Conservation (phyloP, 192 early-diverging fungal genomes). For the Rhizophagus sp. region DNA sequence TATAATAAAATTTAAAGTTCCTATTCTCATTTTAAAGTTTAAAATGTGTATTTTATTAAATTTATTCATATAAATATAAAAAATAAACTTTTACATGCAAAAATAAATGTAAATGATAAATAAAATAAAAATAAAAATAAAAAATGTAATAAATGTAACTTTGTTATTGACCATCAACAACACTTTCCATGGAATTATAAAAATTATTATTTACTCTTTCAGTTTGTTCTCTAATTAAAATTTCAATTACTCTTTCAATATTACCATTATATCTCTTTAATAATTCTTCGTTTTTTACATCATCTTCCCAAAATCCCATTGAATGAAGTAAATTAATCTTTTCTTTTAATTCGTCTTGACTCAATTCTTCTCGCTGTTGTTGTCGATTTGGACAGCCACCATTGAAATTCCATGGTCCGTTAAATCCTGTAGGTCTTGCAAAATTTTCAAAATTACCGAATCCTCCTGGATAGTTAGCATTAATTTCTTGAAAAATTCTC, state of each 20-base stretch:
- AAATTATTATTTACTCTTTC: background rate
- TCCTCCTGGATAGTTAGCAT: too few relatives aligned
- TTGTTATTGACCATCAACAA: background rate
- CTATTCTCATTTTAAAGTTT: too few relatives aligned
- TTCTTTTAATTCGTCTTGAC: conserved; percentile 3
- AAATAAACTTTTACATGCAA: too few relatives aligned
- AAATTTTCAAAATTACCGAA: background rate
- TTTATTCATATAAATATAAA: too few relatives aligned
- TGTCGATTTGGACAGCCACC: background rate
- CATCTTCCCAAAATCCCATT: conserved; percentile 34
- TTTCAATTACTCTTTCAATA: conserved; percentile 32
- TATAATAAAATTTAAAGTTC: too few relatives aligned
- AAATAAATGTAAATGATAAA: too few relatives aligned
- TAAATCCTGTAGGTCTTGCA: background rate
- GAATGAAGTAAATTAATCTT: conserved; percentile 13
- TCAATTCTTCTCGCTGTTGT: conserved; percentile 17
- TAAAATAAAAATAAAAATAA: too few relatives aligned
- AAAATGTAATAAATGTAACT: too few relatives aligned
- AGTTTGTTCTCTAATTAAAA: conserved; percentile 20
- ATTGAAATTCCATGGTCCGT: background rate
- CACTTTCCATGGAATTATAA: background rate
- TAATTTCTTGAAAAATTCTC: background rate
- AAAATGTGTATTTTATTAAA: too few relatives aligned
- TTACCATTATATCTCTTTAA: conserved; percentile 34
- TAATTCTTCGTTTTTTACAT: conserved; percentile 21